phyloP scores from a whole-genome alignment of 2,329 filamentous ascomycete genomes.

The Fusarium denticulatum region DNA sequence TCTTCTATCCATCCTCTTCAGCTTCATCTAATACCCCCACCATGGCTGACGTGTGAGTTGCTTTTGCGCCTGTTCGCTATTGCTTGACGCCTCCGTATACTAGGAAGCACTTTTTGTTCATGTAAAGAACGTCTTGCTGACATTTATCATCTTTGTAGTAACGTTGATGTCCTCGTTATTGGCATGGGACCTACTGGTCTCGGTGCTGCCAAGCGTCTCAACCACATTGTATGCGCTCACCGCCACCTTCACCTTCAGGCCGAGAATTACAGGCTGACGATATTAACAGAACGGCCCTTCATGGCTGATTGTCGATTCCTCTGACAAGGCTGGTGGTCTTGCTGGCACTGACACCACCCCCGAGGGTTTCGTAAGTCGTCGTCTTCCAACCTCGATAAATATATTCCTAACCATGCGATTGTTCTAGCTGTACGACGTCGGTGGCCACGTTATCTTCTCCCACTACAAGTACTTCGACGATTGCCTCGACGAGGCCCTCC shows the following conservation, averaged over 20 bases:
- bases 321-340: conserved; percentile 92
- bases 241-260: conserved; percentile 43
- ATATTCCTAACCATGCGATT: conserved; percentile 27
- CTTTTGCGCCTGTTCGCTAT: conserved; percentile 16
- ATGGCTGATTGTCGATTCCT: conserved; percentile 95
- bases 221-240: conserved; percentile 82
- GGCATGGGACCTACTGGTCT: conserved; percentile 97
- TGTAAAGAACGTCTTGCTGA: conserved; percentile 27
- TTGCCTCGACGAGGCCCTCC: conserved; percentile 95
- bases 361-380: conserved; percentile 89
- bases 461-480: conserved; percentile 99
- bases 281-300: conserved; percentile 80
- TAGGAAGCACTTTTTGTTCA: not conserved
- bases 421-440: conserved; percentile 92
- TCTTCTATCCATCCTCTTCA: conserved; percentile 17
- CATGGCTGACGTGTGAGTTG: conserved; percentile 54
- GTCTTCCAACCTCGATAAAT: conserved; percentile 8
- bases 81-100: conserved; percentile 3
- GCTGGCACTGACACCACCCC: conserved; percentile 94
- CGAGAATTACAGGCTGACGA: conserved; percentile 39
- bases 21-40: conserved; percentile 44
- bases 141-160: conserved; percentile 59
- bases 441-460: conserved; percentile 98
- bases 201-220: conserved; percentile 95
- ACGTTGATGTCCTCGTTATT: conserved; percentile 97